Conservation (phyloP, 2,329 filamentous ascomycete genomes). For the Ophiosphaerella korrae region DNA sequence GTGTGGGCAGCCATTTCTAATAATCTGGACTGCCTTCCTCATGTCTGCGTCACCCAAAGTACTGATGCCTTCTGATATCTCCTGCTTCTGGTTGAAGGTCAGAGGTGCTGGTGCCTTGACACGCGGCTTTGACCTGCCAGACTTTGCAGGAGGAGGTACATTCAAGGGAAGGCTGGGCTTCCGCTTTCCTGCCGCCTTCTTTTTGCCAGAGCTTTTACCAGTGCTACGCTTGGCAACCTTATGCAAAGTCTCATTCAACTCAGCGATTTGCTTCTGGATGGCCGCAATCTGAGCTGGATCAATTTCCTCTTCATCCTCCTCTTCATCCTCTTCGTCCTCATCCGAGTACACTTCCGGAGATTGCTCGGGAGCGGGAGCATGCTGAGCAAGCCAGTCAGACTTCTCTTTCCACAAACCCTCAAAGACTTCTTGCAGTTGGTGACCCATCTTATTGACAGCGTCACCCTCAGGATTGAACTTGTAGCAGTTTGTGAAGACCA, state of each 20-base stretch:
- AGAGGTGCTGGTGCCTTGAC: constrained; percentile 68
- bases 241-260: constrained; percentile 63
- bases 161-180: constrained; percentile 29
- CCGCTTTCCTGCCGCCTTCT: constrained; percentile 50
- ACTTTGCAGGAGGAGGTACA: constrained; percentile 37
- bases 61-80: constrained; percentile 85
- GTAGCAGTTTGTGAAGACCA: constrained; percentile 89
- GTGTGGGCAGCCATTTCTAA: constrained; percentile 80
- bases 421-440: constrained; percentile 76
- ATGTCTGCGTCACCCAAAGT: constrained; percentile 80
- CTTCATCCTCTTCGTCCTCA: constrained; percentile 73
- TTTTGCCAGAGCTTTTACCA: constrained; percentile 52
- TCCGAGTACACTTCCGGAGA: constrained; percentile 62
- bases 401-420: constrained; percentile 78
- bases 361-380: constrained; percentile 69
- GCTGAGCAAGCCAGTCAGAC: constrained; percentile 76
- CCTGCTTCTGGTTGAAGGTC: constrained; percentile 81
- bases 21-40: constrained; percentile 82
- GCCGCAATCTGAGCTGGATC: constrained; percentile 52
- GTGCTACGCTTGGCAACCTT: constrained; percentile 59
- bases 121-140: constrained; percentile 53
- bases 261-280: constrained; percentile 70
- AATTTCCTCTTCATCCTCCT: constrained; percentile 62
- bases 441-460: constrained; percentile 72
- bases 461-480: constrained; percentile 87